These are phyloP conservation scores for Triangularia setosa DNA, from an alignment of 2,329 filamentous ascomycete genomes.

Conservation along the genomic window DNA sequence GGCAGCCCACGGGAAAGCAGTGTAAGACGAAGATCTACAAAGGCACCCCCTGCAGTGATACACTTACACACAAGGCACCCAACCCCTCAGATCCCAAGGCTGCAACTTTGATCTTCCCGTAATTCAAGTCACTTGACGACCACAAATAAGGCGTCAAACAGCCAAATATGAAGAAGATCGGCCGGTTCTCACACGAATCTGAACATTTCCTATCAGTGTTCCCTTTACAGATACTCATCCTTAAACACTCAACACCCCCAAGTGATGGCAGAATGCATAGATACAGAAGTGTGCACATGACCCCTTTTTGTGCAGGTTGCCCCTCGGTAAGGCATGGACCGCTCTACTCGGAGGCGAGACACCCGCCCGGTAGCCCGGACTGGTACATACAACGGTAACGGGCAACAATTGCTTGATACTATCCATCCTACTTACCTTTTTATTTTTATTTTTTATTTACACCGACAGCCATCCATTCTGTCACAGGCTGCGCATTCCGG, in stretches of 20 bases:
- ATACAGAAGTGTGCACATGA: neutral
- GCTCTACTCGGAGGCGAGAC: neutral
- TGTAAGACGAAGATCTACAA: neutral
- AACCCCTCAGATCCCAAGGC: neutral
- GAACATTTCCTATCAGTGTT: neutral
- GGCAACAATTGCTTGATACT: neutral
- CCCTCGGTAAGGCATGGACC: neutral
- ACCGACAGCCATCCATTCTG: neutral
- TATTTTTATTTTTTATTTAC: too few relatives aligned
- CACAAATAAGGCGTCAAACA: neutral
- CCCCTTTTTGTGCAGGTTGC: neutral
- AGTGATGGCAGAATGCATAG: neutral
- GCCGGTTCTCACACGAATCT: neutral
- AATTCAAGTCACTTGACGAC: neutral
- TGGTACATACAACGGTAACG: neutral
- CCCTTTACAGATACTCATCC: neutral
- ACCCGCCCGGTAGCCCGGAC: neutral
- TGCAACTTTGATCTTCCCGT: neutral
- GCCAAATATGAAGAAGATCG: neutral
- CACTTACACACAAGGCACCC: neutral
- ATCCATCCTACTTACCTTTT: neutral
- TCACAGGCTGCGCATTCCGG: neutral
- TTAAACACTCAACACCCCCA: too few relatives aligned
- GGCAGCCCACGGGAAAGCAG: neutral
- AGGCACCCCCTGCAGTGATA: neutral